A percentile compares a stretch with the other conserved stretches of the same genome.
phyloP scores from a whole-genome alignment of 2,329 filamentous ascomycete species.

The Pseudocercospora macadamiae region DNA sequence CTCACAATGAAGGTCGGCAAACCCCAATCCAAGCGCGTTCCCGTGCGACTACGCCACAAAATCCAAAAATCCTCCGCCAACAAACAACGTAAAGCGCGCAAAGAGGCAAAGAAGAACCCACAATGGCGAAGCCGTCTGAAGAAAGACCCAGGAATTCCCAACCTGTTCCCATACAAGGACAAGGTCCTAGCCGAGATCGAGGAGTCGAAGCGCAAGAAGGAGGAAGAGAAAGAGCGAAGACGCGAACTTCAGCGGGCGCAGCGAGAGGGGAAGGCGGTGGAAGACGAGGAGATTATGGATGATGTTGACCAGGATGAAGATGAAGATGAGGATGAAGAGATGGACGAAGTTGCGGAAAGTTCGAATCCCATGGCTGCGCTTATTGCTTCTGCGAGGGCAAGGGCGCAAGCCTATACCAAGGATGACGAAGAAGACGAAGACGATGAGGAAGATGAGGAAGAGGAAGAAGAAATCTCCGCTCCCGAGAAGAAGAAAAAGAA shows the following conservation, averaged over 20 bases:
- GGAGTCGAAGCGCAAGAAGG: conserved; percentile 73
- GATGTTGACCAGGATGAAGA: conserved; percentile 56
- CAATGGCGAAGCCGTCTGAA: conserved; percentile 94
- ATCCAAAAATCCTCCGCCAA: conserved; percentile 89
- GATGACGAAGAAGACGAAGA: conserved; percentile 63
- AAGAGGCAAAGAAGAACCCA: conserved; percentile 92
- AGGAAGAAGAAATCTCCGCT: conserved; percentile 35
- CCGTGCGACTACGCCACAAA: conserved; percentile 89
- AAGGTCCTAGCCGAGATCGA: conserved; percentile 93
- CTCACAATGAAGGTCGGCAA: conserved; percentile 49
- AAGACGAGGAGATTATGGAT: conserved; percentile 54
- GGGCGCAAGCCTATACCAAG: conserved; percentile 69
- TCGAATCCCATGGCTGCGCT: conserved; percentile 92
- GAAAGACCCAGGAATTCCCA: conserved; percentile 97
- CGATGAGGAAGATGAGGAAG: conserved; percentile 57
- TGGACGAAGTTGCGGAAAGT: conserved; percentile 52
- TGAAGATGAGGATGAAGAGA: conserved; percentile 61
- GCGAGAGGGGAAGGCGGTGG: conserved; percentile 40
- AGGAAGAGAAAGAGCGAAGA: conserved; percentile 72
- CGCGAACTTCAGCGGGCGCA: conserved; percentile 67
- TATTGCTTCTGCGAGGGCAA: conserved; percentile 77
- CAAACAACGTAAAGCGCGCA: conserved; percentile 89
- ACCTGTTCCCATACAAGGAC: conserved; percentile 97
- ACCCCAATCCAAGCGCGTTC: conserved; percentile 89
- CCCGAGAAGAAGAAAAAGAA: conserved; percentile 6